Evolutionary conservation across 2,329 filamentous ascomycete genomes (phyloP).

Genomic region (Xylaria sp.): DNA sequence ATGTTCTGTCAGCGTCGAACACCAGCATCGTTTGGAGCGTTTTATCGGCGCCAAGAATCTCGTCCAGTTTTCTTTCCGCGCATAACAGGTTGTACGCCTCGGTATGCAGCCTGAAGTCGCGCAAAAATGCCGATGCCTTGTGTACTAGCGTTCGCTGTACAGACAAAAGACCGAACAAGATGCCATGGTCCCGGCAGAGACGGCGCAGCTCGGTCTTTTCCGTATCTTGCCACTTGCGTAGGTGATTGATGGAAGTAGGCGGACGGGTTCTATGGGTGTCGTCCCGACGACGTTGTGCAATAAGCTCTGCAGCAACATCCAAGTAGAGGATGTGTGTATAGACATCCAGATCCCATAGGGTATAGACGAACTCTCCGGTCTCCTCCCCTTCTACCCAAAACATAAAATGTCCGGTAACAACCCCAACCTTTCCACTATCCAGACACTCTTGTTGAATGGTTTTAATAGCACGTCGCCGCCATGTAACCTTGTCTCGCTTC

Average conservation of each 20-base stretch:
- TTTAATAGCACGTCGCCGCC: constrained; percentile 59
- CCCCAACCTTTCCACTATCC: constrained; percentile 50
- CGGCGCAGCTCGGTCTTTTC: constrained; percentile 58
- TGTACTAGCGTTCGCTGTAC: constrained; percentile 11
- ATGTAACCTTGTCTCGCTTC: constrained; percentile 51
- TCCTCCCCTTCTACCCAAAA: constrained; percentile 59
- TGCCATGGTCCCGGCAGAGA: constrained; percentile 58
- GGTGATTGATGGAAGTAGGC: constrained; percentile 49
- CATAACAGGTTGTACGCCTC: constrained; percentile 54
- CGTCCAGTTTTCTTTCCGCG: constrained; percentile 51
- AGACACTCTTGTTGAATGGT: constrained; percentile 55
- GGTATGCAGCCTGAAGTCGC: constrained; percentile 53
- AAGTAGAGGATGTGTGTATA: constrained; percentile 72
- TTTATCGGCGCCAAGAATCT: constrained; percentile 42
- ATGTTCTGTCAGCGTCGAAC: constrained; percentile 68
- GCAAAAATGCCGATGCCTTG: constrained; percentile 46
- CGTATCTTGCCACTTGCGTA: constrained; percentile 59
- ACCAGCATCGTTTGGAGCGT: constrained; percentile 60
- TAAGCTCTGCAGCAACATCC: constrained; percentile 51
- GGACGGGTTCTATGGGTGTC: constrained; percentile 55
- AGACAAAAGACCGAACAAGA: constrained; percentile 57
- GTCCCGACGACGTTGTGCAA: constrained; percentile 52
- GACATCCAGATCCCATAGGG: constrained; percentile 55
- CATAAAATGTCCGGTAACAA: constrained; percentile 68
- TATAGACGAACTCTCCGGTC: constrained; percentile 53